Conservation (phyloP, 2,329 filamentous ascomycete genomes). For the Fusarium devonianum region DNA sequence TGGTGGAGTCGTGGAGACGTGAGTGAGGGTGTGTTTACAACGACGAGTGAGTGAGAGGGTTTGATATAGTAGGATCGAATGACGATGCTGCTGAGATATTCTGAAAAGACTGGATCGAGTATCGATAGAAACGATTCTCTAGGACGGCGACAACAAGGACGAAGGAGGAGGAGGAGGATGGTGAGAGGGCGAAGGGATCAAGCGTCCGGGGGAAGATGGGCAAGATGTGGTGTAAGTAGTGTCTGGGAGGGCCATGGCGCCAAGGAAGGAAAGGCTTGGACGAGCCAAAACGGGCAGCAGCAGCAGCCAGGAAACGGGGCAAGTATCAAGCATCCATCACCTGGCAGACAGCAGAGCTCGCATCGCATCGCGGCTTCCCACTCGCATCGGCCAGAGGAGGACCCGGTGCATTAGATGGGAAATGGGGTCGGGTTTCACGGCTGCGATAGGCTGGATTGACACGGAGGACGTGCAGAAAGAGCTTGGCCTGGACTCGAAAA, state of each 20-base stretch:
- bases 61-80: slow-evolving; percentile 26
- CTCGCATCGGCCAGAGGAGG: too few relatives aligned
- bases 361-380: slow-evolving; percentile 7
- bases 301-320: neutral
- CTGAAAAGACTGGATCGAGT: slow-evolving; percentile 40
- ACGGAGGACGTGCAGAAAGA: slow-evolving; percentile 25
- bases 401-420: slow-evolving; percentile 1
- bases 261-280: slow-evolving; percentile 24
- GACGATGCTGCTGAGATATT: slow-evolving; percentile 9
- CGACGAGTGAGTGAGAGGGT: slow-evolving; percentile 17
- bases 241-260: slow-evolving; percentile 6
- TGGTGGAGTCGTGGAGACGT: slow-evolving; percentile 20
- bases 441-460: slow-evolving; percentile 27
- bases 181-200: slow-evolving; percentile 5
- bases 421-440: slow-evolving; percentile 23
- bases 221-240: slow-evolving; percentile 28
- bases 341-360: too few relatives aligned
- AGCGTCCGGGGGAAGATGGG: slow-evolving; percentile 5
- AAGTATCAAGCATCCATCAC: slow-evolving; percentile 4
- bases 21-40: slow-evolving; percentile 20
- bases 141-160: slow-evolving; percentile 24
- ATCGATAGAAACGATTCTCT: slow-evolving; percentile 38
- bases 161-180: slow-evolving; percentile 18
- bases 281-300: slow-evolving; percentile 16
- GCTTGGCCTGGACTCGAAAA: slow-evolving; percentile 7